phyloP scores from a whole-genome alignment of 495 filamentous ascomycete species.

The Viridothelium virens region DNA sequence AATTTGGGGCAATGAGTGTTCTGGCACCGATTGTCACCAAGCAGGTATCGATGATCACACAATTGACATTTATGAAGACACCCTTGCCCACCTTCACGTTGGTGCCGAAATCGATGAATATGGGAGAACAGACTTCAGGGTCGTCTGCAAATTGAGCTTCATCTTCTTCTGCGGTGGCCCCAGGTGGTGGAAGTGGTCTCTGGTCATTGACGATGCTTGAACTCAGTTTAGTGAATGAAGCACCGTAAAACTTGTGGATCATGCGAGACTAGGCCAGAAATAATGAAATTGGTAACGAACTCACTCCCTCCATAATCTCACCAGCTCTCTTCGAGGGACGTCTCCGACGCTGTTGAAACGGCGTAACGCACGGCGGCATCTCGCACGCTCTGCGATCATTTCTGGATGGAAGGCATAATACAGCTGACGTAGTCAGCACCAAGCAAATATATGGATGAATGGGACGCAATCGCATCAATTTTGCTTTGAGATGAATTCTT shows the following conservation, averaged over 20 bases:
- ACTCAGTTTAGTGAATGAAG: constrained; percentile 14
- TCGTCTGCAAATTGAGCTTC: constrained; percentile 51
- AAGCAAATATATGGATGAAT: neutral
- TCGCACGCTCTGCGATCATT: constrained; percentile 47
- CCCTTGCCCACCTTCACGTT: constrained; percentile 59
- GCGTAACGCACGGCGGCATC: constrained; percentile 51
- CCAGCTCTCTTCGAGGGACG: constrained; percentile 47
- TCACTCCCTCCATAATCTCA: constrained; percentile 71
- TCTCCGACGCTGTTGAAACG: constrained; percentile 58
- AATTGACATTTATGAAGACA: constrained; percentile 73
- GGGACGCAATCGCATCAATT: neutral
- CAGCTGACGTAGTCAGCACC: constrained; percentile 17
- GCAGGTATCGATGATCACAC: constrained; percentile 70
- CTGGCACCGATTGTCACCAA: constrained; percentile 68
- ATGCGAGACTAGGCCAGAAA: neutral
- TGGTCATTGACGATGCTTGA: constrained; percentile 51
- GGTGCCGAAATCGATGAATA: constrained; percentile 68
- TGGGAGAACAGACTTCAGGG: constrained; percentile 63
- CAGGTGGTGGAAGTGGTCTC: constrained; percentile 52
- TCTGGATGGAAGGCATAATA: constrained; percentile 49
- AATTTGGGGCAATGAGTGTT: constrained; percentile 72
- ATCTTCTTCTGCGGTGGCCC: constrained; percentile 49
- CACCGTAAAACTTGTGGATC: neutral
- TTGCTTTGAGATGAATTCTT: neutral
- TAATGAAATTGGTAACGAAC: constrained; percentile 23